These are phyloP conservation scores for Vitis hybrid DNA, from an alignment of 177 flowering plant species.

Conservation along the genomic window DNA sequence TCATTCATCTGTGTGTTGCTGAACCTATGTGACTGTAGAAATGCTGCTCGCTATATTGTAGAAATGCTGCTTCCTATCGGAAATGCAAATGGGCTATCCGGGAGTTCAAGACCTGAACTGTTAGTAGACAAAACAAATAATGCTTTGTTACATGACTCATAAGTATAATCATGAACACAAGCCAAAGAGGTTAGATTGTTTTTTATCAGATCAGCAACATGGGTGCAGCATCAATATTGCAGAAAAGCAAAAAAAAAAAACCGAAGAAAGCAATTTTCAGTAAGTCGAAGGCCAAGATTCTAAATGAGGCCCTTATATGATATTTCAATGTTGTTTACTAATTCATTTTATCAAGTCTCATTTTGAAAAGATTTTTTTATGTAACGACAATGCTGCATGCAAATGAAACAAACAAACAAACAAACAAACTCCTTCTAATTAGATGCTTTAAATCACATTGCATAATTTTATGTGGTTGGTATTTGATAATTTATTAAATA, in stretches of 20 bases:
- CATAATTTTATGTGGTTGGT: no score
- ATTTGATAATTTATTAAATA: no score
- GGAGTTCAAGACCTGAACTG: slow-evolving; percentile 59
- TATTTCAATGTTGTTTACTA: no score
- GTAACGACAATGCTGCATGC: no score
- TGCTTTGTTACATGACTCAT: background rate
- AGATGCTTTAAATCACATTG: no score
- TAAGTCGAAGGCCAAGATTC: no score
- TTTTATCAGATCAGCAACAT: background rate
- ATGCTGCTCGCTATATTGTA: slow-evolving; percentile 38
- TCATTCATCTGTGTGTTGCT: slow-evolving; percentile 26
- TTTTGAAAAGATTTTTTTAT: no score
- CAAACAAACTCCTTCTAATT: no score
- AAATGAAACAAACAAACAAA: no score
- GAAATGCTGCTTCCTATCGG: slow-evolving; percentile 7
- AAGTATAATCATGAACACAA: background rate
- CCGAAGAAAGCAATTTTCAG: background rate
- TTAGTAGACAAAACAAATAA: slow-evolving; percentile 9
- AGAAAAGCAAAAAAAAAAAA: background rate
- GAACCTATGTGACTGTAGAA: slow-evolving; percentile 47
- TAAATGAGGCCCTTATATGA: no score
- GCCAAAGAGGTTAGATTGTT: no score
- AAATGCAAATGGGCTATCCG: slow-evolving; percentile 81
- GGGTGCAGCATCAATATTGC: background rate
- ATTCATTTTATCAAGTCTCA: no score